Evolutionary conservation across 208 protist genomes (phyloP).

Genomic region (Trichomonas tenax): DNA sequence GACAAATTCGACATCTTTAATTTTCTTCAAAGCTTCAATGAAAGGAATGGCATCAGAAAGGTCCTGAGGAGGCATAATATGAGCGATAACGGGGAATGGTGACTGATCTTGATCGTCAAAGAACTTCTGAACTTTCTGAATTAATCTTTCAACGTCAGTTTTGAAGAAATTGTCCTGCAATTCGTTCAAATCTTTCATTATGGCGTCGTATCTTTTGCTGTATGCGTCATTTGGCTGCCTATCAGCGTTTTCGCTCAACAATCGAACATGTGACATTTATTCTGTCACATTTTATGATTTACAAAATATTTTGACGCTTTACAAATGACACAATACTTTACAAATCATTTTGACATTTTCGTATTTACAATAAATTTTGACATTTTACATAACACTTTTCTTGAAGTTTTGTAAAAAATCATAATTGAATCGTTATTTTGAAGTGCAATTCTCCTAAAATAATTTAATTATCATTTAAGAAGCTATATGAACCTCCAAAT

Average conservation of each 20-base stretch:
- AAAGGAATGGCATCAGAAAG: background rate
- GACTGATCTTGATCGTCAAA: background rate
- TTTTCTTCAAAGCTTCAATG: background rate
- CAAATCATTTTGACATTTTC: no score
- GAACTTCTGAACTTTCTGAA: background rate
- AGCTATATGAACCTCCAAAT: no score
- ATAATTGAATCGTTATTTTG: no score
- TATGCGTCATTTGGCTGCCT: background rate
- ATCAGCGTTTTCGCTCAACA: background rate
- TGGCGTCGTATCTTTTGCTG: background rate
- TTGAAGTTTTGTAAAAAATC: no score
- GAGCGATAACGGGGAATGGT: background rate
- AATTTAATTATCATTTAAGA: no score
- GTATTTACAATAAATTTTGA: no score
- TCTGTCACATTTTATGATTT: no score
- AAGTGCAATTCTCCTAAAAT: no score
- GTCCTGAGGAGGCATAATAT: slow-evolving; percentile 16
- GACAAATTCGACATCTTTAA: background rate
- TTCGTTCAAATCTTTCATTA: background rate
- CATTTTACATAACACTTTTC: no score
- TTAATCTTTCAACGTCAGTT: background rate
- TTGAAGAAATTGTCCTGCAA: background rate
- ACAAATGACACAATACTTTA: no score
- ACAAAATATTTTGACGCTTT: no score
- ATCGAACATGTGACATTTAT: background rate